Evolutionary conservation across 2,329 filamentous ascomycete genomes (phyloP).

Genomic region (Curvularia spicifera): DNA sequence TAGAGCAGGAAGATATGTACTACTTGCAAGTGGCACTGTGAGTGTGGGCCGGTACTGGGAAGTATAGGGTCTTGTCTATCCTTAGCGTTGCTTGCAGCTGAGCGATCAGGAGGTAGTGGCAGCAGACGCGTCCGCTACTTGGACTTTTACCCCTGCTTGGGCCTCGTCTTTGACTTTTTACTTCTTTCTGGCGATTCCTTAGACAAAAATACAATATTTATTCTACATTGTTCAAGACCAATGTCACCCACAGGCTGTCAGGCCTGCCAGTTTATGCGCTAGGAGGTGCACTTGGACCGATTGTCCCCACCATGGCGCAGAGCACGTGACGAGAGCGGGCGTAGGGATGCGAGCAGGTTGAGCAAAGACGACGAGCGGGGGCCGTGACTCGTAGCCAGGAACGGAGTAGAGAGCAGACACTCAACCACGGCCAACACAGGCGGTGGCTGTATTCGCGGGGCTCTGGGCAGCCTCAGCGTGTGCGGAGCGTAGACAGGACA

Average conservation of each 20-base stretch:
- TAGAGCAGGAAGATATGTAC: slow-evolving; percentile 10
- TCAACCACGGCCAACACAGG: slow-evolving; percentile 1
- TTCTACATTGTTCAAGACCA: slow-evolving; percentile 7
- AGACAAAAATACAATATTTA: slow-evolving; percentile 29
- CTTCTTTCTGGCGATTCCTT: slow-evolving; percentile 22
- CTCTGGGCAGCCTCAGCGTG: neutral
- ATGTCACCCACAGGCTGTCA: slow-evolving; percentile 8
- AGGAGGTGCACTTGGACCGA: slow-evolving; percentile 6
- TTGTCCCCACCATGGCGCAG: slow-evolving; percentile 10
- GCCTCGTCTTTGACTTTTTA: neutral
- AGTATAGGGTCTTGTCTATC: slow-evolving; percentile 28
- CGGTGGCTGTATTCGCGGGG: neutral
- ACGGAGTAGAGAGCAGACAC: neutral
- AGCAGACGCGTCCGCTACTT: slow-evolving; percentile 9
- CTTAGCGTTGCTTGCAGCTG: slow-evolving; percentile 39
- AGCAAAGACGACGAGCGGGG: neutral
- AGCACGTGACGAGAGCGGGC: slow-evolving; percentile 17
- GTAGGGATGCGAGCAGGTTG: neutral
- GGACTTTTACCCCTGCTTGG: neutral
- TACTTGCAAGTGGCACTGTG: slow-evolving; percentile 13
- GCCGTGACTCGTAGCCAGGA: neutral
- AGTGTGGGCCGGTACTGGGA: slow-evolving; percentile 10
- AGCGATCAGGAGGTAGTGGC: slow-evolving; percentile 21
- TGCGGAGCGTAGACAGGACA: neutral
- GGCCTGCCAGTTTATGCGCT: slow-evolving; percentile 17